Conservation (phyloP, 345 rosid species). For the Citrus reticulata region DNA sequence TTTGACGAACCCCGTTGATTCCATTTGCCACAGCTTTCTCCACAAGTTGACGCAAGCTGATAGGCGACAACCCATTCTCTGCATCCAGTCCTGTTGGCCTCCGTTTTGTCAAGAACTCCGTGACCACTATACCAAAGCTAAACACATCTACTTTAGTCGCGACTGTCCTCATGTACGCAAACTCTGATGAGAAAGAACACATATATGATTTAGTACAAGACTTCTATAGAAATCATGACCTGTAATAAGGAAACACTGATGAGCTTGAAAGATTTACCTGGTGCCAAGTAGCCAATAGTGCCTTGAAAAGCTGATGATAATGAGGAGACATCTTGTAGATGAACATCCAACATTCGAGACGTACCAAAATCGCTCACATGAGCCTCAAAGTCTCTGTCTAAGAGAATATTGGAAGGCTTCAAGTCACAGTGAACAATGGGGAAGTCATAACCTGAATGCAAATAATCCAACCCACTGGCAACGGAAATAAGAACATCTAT, state of each 20-base stretch:
- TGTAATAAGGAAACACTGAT: too few relatives aligned
- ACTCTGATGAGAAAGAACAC: conserved; percentile 39
- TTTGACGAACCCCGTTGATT: conserved; percentile 32
- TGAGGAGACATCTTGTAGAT: conserved; percentile 35
- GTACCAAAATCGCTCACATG: conserved; percentile 98
- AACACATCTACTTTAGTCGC: conserved; percentile 77
- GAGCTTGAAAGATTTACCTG: conserved; percentile 43
- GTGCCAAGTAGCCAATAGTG: conserved; percentile 92
- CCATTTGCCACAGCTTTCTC: conserved; percentile 45
- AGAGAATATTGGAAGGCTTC: conserved; percentile 81
- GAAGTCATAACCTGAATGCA: conserved; percentile 68
- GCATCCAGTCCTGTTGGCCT: conserved; percentile 68
- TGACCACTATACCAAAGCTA: conserved; percentile 71
- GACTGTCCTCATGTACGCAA: conserved; percentile 77
- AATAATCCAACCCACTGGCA: conserved; percentile 68
- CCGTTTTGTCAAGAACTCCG: conserved; percentile 65
- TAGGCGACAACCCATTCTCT: conserved; percentile 37
- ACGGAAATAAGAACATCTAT: conserved; percentile 49
- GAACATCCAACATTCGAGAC: conserved; percentile 67
- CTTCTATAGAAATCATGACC: too few relatives aligned
- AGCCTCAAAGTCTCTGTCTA: conserved; percentile 59
- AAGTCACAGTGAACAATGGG: conserved; percentile 86
- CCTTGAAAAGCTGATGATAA: conserved; percentile 67
- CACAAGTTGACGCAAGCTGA: conserved; percentile 49
- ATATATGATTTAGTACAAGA: not conserved